Evolutionary conservation across 1,139 yeast species (phyloP).

Genomic region (Lodderomyces beijingensis): DNA sequence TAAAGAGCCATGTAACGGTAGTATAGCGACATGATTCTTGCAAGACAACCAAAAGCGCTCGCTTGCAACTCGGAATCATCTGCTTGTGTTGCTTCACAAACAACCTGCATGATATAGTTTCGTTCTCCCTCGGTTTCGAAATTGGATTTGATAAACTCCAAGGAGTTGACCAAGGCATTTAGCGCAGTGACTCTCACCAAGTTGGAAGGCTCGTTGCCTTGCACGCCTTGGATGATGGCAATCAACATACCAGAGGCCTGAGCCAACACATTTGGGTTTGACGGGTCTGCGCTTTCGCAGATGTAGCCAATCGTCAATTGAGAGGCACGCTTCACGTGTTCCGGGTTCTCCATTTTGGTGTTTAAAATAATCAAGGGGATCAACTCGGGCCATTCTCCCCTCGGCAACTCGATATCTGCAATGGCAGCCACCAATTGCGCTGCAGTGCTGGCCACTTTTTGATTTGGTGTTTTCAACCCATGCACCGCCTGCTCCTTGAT

Average conservation of each 20-base stretch:
- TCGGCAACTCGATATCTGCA: slow-evolving; percentile 90
- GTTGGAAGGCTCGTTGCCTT: slow-evolving; percentile 67
- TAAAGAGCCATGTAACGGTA: slow-evolving; percentile 87
- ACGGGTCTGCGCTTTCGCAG: slow-evolving; percentile 91
- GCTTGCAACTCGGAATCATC: slow-evolving; percentile 79
- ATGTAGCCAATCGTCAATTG: slow-evolving; percentile 89
- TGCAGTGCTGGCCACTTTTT: slow-evolving; percentile 80
- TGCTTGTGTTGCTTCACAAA: slow-evolving; percentile 96
- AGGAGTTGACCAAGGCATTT: slow-evolving; percentile 85
- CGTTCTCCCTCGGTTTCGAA: slow-evolving; percentile 94
- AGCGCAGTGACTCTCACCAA: slow-evolving; percentile 85
- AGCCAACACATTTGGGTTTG: slow-evolving; percentile 69
- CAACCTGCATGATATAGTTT: slow-evolving; percentile 96
- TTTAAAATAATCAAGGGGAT: slow-evolving; percentile 80
- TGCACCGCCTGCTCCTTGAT: slow-evolving; percentile 66
- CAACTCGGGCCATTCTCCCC: slow-evolving; percentile 82
- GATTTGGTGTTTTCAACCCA: slow-evolving; percentile 63
- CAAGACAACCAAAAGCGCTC: slow-evolving; percentile 93
- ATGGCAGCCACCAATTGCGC: slow-evolving; percentile 96
- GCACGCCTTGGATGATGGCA: slow-evolving; percentile 96
- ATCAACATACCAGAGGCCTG: slow-evolving; percentile 91
- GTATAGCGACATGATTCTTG: slow-evolving; percentile 86
- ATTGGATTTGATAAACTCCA: slow-evolving; percentile 83
- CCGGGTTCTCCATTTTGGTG: slow-evolving; percentile 74
- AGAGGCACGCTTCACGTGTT: slow-evolving; percentile 79